These are phyloP conservation scores for Metschnikowia drakensbergensis DNA, from an alignment of 805 yeast genomes.

Conservation along the genomic window DNA sequence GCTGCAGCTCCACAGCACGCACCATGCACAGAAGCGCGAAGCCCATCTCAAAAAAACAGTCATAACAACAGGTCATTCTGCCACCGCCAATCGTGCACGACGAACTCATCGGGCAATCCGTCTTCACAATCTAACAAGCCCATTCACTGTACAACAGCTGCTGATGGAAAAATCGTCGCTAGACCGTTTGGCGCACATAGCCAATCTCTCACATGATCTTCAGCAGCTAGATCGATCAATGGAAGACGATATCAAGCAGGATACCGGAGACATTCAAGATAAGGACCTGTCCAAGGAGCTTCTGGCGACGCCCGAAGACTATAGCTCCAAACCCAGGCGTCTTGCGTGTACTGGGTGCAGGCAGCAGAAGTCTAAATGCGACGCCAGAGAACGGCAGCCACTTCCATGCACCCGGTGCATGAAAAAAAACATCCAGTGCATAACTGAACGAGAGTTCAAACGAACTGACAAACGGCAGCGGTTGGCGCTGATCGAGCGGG, in stretches of 20 bases:
- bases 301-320: background rate
- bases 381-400: conserved; percentile 73
- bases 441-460: conserved; percentile 75
- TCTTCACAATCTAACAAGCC: no score
- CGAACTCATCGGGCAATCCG: background rate
- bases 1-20: background rate
- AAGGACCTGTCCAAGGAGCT: background rate
- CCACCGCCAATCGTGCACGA: no score
- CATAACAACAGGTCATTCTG: no score
- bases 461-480: conserved; percentile 86
- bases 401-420: conserved; percentile 78
- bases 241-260: conserved; percentile 6
- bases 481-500: conserved; percentile 78
- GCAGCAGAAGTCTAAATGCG: conserved; percentile 91
- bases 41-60: background rate
- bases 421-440: conserved; percentile 66
- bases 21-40: conserved; percentile 2
- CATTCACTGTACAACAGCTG: background rate
- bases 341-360: conserved; percentile 96
- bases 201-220: conserved; percentile 42
- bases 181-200: conserved; percentile 41
- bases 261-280: background rate
- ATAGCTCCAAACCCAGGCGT: conserved; percentile 39
- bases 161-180: conserved; percentile 26
- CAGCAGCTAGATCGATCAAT: conserved; percentile 19